Conservation (phyloP, 2,329 filamentous ascomycete species). For the Fusarium proliferatum region DNA sequence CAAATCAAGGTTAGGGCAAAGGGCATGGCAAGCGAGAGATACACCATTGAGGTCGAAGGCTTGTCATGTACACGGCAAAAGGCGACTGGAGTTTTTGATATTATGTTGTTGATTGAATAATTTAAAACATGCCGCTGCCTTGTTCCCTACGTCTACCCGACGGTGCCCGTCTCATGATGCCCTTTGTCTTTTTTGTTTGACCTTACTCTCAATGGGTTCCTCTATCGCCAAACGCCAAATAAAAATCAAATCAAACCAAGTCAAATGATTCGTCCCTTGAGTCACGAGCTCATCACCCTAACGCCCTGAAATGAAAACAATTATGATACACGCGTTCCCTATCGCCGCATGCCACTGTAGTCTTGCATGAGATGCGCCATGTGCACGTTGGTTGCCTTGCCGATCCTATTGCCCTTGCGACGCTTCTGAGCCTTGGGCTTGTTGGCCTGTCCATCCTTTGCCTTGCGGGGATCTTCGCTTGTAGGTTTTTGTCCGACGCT, state of each 20-base stretch:
- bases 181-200: constrained; percentile 16
- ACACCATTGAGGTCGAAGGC: background rate
- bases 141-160: constrained; percentile 15
- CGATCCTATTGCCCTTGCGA: constrained; percentile 71
- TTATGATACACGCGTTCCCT: constrained; percentile 24
- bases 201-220: constrained; percentile 9
- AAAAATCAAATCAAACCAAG: background rate
- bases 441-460: constrained; percentile 53
- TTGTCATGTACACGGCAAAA: background rate
- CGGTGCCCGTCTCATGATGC: constrained; percentile 7
- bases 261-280: background rate
- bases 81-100: constrained; percentile 5
- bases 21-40: background rate
- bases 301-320: constrained; percentile 25
- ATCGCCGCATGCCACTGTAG: constrained; percentile 64
- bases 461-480: constrained; percentile 77
- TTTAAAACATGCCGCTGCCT: constrained; percentile 25
- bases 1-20: background rate
- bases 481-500: constrained; percentile 85
- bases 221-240: constrained; percentile 22
- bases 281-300: constrained; percentile 9
- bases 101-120: constrained; percentile 18
- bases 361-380: constrained; percentile 87
- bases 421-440: constrained; percentile 81
- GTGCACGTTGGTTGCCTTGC: constrained; percentile 88